Evolutionary conservation across 2,329 filamentous ascomycete genomes (phyloP).

Genomic region (Fusarium concolor): DNA sequence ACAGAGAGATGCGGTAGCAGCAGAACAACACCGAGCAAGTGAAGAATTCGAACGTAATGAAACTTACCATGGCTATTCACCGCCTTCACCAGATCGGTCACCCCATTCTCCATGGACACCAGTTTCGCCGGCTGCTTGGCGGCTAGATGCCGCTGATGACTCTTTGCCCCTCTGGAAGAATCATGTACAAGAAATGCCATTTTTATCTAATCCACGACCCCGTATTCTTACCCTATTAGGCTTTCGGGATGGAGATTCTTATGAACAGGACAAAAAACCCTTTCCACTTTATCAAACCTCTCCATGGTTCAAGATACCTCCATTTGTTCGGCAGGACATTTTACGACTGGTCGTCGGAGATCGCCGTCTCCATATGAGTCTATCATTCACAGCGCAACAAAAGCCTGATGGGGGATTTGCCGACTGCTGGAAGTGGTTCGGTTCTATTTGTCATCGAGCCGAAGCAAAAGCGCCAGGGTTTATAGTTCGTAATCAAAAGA

Average conservation of each 20-base stretch:
- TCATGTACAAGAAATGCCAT: background rate
- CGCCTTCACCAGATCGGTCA: background rate
- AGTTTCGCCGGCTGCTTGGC: background rate
- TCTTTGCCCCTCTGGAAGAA: background rate
- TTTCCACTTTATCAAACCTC: background rate
- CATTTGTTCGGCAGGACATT: background rate
- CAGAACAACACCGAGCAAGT: too few species aligned
- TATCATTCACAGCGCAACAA: background rate
- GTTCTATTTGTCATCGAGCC: background rate
- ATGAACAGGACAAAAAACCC: background rate
- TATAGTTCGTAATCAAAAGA: too few species aligned
- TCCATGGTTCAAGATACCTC: slow-evolving; percentile 1
- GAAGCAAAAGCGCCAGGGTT: too few species aligned
- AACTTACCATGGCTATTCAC: too few species aligned
- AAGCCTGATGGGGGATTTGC: background rate
- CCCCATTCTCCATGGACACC: background rate
- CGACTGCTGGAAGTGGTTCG: background rate
- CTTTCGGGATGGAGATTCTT: background rate
- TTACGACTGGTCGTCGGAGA: background rate
- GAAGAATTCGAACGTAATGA: too few species aligned
- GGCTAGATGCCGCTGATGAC: background rate
- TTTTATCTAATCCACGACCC: background rate
- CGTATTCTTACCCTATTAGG: background rate
- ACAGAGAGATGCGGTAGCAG: too few species aligned
- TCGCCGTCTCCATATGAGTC: background rate